Evolutionary conservation across 495 filamentous ascomycete species (phyloP).

Genomic region (Lentithecium fluviatile): DNA sequence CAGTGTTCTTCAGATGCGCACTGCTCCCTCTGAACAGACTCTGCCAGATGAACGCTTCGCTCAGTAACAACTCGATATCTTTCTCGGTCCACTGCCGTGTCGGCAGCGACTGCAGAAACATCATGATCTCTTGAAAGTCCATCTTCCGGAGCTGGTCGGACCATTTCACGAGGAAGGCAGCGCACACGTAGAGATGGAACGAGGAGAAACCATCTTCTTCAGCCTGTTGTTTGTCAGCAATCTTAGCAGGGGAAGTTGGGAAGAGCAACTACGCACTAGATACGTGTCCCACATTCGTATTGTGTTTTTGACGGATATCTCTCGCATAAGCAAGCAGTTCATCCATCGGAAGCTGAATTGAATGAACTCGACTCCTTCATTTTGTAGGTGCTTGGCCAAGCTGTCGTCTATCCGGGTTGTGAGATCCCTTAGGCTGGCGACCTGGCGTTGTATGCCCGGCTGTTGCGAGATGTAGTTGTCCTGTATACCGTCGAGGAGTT

Average conservation of each 20-base stretch:
- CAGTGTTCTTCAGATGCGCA: conserved; percentile 62
- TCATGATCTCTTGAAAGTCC: conserved; percentile 97
- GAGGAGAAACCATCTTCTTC: conserved; percentile 98
- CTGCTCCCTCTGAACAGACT: conserved; percentile 84
- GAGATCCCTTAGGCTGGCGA: conserved; percentile 80
- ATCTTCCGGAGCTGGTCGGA: conserved; percentile 91
- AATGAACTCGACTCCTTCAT: conserved; percentile 93
- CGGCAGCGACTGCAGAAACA: conserved; percentile 94
- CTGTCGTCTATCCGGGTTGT: conserved; percentile 82
- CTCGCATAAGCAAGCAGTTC: conserved; percentile 97
- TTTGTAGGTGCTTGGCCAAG: conserved; percentile 83
- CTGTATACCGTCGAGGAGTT: conserved; percentile 94
- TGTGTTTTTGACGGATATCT: conserved; percentile 91
- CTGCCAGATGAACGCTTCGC: conserved; percentile 96
- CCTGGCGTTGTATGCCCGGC: conserved; percentile 93
- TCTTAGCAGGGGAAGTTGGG: neutral
- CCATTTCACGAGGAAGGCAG: conserved; percentile 99
- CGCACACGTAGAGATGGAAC: conserved; percentile 97
- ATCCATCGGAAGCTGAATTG: conserved; percentile 99
- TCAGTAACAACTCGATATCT: conserved; percentile 91
- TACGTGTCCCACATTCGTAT: conserved; percentile 99
- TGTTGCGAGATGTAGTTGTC: conserved; percentile 98
- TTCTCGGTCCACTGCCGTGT: conserved; percentile 97
- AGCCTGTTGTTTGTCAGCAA: conserved; percentile 54
- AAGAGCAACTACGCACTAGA: conserved; percentile 59